These are phyloP conservation scores for Metarhizium guizhouense DNA, from an alignment of 2,329 filamentous ascomycete genomes.

Conservation along the genomic window DNA sequence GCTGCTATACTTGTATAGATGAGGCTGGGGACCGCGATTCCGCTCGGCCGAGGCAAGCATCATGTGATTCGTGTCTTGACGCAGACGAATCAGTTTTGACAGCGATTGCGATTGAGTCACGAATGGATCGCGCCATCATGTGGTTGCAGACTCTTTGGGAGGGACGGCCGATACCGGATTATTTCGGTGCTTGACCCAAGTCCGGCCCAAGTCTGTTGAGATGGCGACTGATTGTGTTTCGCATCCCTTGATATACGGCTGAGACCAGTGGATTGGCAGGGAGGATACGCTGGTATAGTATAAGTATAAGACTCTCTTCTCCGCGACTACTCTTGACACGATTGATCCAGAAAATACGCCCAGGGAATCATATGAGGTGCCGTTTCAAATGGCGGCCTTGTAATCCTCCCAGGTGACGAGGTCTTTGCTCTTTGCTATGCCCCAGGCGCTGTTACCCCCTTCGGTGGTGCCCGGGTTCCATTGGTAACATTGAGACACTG, in stretches of 20 bases:
- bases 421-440: conserved; percentile 28
- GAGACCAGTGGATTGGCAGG: conserved; percentile 35
- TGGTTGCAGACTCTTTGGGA: conserved; percentile 12
- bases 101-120: conserved; percentile 13
- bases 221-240: conserved; percentile 35
- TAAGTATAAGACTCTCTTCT: conserved; percentile 22
- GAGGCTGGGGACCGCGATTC: conserved; percentile 11
- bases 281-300: conserved; percentile 34
- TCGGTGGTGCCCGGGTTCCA: conserved; percentile 15
- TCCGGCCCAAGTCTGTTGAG: conserved; percentile 23
- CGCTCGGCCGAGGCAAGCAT: conserved; percentile 27
- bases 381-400: conserved; percentile 10
- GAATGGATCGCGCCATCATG: conserved; percentile 18
- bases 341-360: conserved; percentile 35
- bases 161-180: conserved; percentile 13
- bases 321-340: conserved; percentile 30
- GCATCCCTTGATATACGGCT: conserved; percentile 31
- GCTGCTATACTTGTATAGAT: conserved; percentile 13
- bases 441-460: conserved; percentile 19
- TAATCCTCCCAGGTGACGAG: conserved; percentile 25
- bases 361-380: conserved; percentile 28
- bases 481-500: conserved; percentile 28
- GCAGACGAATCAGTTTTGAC: conserved; percentile 9
- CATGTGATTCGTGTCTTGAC: conserved; percentile 24
- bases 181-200: conserved; percentile 12